phyloP scores from a whole-genome alignment of 2,329 filamentous ascomycete genomes.

The Diplodia intermedia region DNA sequence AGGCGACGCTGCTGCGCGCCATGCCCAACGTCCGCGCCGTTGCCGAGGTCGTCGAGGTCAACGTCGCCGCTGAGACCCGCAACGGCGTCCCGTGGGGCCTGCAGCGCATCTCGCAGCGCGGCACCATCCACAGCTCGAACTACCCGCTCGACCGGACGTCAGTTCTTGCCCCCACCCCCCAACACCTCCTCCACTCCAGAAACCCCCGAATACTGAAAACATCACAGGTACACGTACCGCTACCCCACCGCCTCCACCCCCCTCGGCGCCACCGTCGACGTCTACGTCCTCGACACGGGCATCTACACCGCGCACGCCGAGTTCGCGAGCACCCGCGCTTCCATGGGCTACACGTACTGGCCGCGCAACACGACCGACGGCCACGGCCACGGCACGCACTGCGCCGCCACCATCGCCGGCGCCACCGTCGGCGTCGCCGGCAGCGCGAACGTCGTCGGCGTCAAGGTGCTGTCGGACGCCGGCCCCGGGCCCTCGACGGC shows the following conservation, averaged over 20 bases:
- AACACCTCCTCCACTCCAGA: too few relatives aligned
- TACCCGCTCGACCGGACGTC: constrained; percentile 1
- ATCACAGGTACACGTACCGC: constrained; percentile 15
- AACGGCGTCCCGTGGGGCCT: constrained; percentile 40
- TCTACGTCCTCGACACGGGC: constrained; percentile 71
- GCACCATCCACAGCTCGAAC: not conserved
- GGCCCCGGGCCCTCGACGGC: constrained; percentile 43
- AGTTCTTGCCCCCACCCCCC: not conserved
- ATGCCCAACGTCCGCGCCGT: constrained; percentile 5
- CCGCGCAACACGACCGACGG: constrained; percentile 10
- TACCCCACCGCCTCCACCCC: not conserved
- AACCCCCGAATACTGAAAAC: too few relatives aligned
- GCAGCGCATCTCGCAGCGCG: constrained; percentile 40
- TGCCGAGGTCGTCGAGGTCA: constrained; percentile 10
- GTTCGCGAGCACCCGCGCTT: too few relatives aligned
- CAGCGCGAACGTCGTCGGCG: constrained; percentile 45
- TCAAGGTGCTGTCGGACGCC: constrained; percentile 46
- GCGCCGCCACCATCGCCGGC: constrained; percentile 45
- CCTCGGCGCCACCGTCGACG: constrained; percentile 51
- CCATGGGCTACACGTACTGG: constrained; percentile 35
- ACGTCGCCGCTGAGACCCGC: not conserved
- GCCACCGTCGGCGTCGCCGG: constrained; percentile 45
- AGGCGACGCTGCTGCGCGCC: not conserved
- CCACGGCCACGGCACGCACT: constrained; percentile 36
- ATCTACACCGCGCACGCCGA: constrained; percentile 61